Base-by-base conservation (phyloP, 1,139 yeast genomes). In the Debaryomycetaceae sp. region DNA sequence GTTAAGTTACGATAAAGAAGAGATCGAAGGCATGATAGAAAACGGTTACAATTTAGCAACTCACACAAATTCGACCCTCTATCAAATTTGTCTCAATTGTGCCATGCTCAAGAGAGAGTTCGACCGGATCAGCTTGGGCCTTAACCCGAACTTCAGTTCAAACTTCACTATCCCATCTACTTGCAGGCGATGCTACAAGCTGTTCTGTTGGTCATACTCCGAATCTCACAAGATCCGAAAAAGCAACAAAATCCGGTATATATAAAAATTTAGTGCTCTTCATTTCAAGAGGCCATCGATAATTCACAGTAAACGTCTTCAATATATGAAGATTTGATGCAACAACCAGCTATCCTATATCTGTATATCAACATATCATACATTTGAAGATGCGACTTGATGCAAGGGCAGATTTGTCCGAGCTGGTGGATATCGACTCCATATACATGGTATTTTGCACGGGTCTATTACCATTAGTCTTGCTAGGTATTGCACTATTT, bases 11-110 rank as follows among this genome's bases (percentile, higher is more conserved):
- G 68, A 63, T 17, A 49, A 55, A 0, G 49, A 48, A 0, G 86
- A 81, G 55, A 65, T 71, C 4, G 46, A 55, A 1, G 63, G 65
- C 1, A 73, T 81, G 79, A 55, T 80, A 14, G 57, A 62, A 36
- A 81, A 81, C 54, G 86, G 87, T 0, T 70, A 66, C 51, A 68
- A 73, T 43, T 55, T 80, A 38, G 83, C 81, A 31, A 78, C 83
- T 1, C 57, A 55, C 41, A 63, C 58, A 23, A 73, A 79, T 49
- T 71, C 76, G 1, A 60, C 75, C 0, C 62, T 66, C 34, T 83
- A 68, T 58, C 64, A 76, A 6, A 62, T 66, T 27, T 84, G 90
- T 56, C 52, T 83, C 8, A 81, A 79, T 7, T 84, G 90, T 63
- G 78, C 86, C 0, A 60, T 81, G 23, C 51, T 82, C 20, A 81